A percentile compares a stretch with the other conserved stretches of the same genome.
Evolutionary conservation across 768 basidiomycete genomes (phyloP).

Genomic region (Dentipellis sp.): DNA sequence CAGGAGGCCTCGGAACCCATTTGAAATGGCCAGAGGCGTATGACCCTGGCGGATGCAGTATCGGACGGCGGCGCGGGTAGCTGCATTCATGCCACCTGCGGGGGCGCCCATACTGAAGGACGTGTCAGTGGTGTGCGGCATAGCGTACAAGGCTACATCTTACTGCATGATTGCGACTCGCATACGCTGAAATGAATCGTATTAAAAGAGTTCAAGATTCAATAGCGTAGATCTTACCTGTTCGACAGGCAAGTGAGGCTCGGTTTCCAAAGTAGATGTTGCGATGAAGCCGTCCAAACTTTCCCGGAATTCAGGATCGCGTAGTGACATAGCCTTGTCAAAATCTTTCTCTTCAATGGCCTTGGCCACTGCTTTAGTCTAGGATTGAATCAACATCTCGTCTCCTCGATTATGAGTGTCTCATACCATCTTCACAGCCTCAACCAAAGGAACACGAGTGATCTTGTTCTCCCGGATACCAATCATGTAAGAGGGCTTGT

Average conservation of each 20-base stretch:
- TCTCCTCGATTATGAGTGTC: not conserved
- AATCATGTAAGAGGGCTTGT: slow-evolving; percentile 96
- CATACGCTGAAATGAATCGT: slow-evolving; percentile 42
- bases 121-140: slow-evolving; percentile 7
- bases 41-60: slow-evolving; percentile 93
- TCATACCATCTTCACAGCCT: slow-evolving; percentile 81
- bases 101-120: slow-evolving; percentile 80
- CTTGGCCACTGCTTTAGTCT: slow-evolving; percentile 82
- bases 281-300: slow-evolving; percentile 77
- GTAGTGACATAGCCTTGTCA: slow-evolving; percentile 72
- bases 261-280: slow-evolving; percentile 49
- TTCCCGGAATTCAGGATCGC: slow-evolving; percentile 89
- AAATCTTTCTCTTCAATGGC: slow-evolving; percentile 84
- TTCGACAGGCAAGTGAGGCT: slow-evolving; percentile 23
- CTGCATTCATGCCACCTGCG: slow-evolving; percentile 98
- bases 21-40: slow-evolving; percentile 85
- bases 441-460: slow-evolving; percentile 80
- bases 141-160: slow-evolving; percentile 16
- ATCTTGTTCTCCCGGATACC: slow-evolving; percentile 95
- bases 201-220: not conserved
- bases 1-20: slow-evolving; percentile 91
- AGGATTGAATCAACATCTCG: slow-evolving; percentile 3
- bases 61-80: slow-evolving; percentile 87
- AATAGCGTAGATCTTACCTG: slow-evolving; percentile 15
- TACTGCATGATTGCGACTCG: slow-evolving; percentile 81